Evolutionary conservation across 2,329 filamentous ascomycete genomes (phyloP).

Genomic region (Geosmithia putterillii): DNA sequence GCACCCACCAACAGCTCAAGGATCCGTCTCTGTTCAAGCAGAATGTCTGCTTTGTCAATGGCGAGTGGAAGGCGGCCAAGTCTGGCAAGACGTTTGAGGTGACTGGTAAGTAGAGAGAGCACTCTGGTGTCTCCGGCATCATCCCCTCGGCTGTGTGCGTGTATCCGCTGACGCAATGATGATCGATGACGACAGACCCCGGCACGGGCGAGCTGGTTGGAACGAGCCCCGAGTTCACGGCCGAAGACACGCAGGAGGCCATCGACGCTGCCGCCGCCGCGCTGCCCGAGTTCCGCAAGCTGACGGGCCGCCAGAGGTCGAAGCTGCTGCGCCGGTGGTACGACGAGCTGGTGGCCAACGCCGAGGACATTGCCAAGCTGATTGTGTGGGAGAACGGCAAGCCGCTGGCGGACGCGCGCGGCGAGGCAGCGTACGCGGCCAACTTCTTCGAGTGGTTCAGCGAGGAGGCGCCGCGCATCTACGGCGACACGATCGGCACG

Average conservation of each 20-base stretch:
- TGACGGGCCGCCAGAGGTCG: constrained; percentile 62
- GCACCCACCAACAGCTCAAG: constrained; percentile 34
- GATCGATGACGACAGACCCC: constrained; percentile 46
- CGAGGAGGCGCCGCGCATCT: constrained; percentile 62
- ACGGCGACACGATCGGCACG: constrained; percentile 64
- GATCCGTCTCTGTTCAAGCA: constrained; percentile 76
- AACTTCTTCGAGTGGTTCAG: constrained; percentile 74
- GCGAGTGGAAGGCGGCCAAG: constrained; percentile 76
- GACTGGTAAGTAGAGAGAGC: constrained; percentile 33
- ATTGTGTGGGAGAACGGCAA: constrained; percentile 91
- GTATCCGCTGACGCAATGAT: background rate
- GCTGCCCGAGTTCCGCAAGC: constrained; percentile 56
- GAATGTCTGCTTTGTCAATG: constrained; percentile 75
- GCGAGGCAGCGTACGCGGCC: constrained; percentile 61
- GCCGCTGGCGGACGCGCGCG: constrained; percentile 61
- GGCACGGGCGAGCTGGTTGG: constrained; percentile 72
- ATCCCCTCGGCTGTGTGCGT: background rate
- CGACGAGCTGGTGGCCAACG: constrained; percentile 65
- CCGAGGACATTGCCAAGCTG: constrained; percentile 67
- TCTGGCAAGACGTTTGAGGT: constrained; percentile 91
- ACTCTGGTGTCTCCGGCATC: background rate
- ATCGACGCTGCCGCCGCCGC: constrained; percentile 75
- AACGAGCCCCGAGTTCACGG: constrained; percentile 72
- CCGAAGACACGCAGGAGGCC: constrained; percentile 64
- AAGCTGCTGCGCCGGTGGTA: constrained; percentile 71